Conservation (phyloP, 2,329 filamentous ascomycete genomes). For the Blumeria hordei region DNA sequence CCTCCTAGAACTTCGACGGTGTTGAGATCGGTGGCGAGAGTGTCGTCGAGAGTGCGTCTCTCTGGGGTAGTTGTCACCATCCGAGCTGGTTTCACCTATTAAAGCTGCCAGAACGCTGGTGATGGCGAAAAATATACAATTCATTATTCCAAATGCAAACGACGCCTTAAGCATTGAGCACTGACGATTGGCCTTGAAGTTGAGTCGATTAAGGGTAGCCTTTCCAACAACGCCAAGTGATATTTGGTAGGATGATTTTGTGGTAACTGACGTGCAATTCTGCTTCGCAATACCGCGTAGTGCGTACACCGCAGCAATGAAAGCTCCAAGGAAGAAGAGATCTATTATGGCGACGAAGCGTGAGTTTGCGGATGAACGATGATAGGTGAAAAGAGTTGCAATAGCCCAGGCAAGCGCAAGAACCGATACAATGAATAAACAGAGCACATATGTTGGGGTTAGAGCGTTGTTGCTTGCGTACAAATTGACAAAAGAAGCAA, state of each 20-base stretch:
- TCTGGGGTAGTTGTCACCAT: constrained; percentile 8
- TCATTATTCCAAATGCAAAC: constrained; percentile 82
- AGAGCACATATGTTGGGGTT: constrained; percentile 36
- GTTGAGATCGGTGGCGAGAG: constrained; percentile 12
- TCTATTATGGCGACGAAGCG: constrained; percentile 35
- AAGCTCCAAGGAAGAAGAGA: constrained; percentile 34
- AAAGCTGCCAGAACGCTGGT: constrained; percentile 45
- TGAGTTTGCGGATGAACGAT: constrained; percentile 35
- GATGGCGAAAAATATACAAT: constrained; percentile 55
- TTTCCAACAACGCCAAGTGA: constrained; percentile 37
- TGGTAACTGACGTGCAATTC: constrained; percentile 39
- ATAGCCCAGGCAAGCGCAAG: constrained; percentile 38
- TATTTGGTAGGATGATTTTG: constrained; percentile 25
- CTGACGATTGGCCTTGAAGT: constrained; percentile 40
- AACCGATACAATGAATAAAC: constrained; percentile 42
- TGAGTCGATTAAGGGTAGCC: constrained; percentile 26
- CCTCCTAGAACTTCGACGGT: constrained; percentile 12
- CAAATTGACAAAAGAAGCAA: constrained; percentile 38
- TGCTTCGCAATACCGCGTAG: constrained; percentile 33
- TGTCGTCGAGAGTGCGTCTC: constrained; percentile 12
- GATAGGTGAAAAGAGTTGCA: constrained; percentile 41
- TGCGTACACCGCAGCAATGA: constrained; percentile 36
- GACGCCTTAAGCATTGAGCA: constrained; percentile 82
- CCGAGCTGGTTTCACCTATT: constrained; percentile 4
- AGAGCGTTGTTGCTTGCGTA: constrained; percentile 31